Percentiles rank a stretch among this genome's conserved stretches.
phyloP scores from a whole-genome alignment of 352 stramenopile genomes.

The Phytophthora crassamura region DNA sequence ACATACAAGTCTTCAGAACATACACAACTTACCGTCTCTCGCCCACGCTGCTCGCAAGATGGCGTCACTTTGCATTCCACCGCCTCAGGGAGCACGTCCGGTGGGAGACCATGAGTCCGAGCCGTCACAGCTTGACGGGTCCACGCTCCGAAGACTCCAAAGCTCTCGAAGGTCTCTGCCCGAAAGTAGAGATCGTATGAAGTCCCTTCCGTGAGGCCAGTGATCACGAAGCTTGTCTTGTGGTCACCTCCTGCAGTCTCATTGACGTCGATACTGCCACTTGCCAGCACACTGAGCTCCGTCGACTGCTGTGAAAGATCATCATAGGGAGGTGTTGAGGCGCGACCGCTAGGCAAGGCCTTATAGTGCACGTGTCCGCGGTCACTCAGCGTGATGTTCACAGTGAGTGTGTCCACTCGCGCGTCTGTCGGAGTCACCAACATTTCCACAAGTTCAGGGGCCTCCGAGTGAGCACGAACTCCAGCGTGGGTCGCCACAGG shows the following conservation, averaged over 20 bases:
- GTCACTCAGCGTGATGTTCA: constrained; percentile 54
- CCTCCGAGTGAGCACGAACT: constrained; percentile 58
- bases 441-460: constrained; percentile 46
- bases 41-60: constrained; percentile 54
- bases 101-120: constrained; percentile 66
- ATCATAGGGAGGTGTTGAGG: constrained; percentile 15
- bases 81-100: constrained; percentile 66
- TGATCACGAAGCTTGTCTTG: constrained; percentile 49
- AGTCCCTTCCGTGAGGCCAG: constrained; percentile 60
- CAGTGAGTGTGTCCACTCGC: constrained; percentile 69
- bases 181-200: constrained; percentile 79
- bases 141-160: constrained; percentile 73
- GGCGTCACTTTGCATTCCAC: constrained; percentile 56
- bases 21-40: constrained; percentile 47
- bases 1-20: background rate
- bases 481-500: constrained; percentile 65
- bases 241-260: constrained; percentile 18
- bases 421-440: constrained; percentile 60
- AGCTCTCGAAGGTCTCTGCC: constrained; percentile 75
- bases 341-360: constrained; percentile 44
- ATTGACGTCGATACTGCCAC: constrained; percentile 36
- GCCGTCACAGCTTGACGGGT: constrained; percentile 50
- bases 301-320: constrained; percentile 24
- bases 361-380: constrained; percentile 73
- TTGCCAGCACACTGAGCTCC: constrained; percentile 32